Evolutionary conservation across 2,329 filamentous ascomycete species (phyloP), one percentile per base, ranked within the genome.

Genomic region (Pseudovirgaria hyperparasitica): DNA sequence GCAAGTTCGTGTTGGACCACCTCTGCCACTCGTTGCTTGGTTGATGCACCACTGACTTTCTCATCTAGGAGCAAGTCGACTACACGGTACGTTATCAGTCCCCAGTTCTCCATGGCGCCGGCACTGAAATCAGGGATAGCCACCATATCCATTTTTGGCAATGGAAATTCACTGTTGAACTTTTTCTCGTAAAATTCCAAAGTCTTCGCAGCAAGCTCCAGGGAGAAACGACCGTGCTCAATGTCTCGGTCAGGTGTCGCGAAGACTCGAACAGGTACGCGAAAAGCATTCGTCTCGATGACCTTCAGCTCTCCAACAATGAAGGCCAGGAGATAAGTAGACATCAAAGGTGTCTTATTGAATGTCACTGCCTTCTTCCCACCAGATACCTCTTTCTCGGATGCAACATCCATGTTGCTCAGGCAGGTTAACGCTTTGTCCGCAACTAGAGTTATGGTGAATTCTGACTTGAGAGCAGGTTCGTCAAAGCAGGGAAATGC

Each of bases 101-200:
- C 87, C 87, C 87, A 96, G 55, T 96, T 96, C 66, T 96, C 86
- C 86, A 96, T 94, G 33, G 86, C 87, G 36, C 87, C 87, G 25
- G 85, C 84, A 26, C 84, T 84, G 52, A 96, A 96, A 52, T 96
- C 87, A 10, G 87, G 87, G 47, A 96, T 86, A 23, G 87, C 86
- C 41, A 92, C 76, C 78, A 92, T 90, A 56, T 92, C 84, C 81
- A 92, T 90, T 68, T 92, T 92, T 27, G 84, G 84, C 22, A 92
- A 63, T 5, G 84, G 84, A 49, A 90, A 94, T 17, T 79, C 64
- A 52, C 75, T 86, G 40, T 81, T 81, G 41, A 96, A 96, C 3
- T 84, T 81, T 59, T 92, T 84, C 56, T 96, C 87, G 60, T 96
- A 96, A 55, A 94, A 96, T 16, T 76, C 80, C 17, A 96, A 67